These are phyloP conservation scores for Ganoderma lucidum DNA, from an alignment of 1,284 basidiomycete genomes.

Conservation along the genomic window DNA sequence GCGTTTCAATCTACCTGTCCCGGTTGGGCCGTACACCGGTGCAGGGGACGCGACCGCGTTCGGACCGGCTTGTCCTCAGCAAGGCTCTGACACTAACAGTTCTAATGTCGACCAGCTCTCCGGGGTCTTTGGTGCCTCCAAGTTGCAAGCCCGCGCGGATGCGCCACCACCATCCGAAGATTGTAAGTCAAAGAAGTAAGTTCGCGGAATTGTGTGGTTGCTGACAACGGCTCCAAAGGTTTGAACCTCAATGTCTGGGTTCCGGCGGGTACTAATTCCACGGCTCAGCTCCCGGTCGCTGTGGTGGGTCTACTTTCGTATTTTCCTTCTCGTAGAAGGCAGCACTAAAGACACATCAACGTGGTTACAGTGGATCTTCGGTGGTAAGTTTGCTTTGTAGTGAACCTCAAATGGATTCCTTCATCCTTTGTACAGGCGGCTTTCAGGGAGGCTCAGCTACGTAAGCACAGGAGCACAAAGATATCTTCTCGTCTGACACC, in stretches of 20 bases:
- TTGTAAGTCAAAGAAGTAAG: background rate
- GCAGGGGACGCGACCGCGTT: conserved; percentile 38
- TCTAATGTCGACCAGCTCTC: background rate
- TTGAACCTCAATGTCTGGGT: conserved; percentile 23
- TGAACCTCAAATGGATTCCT: background rate
- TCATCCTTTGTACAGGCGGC: conserved; percentile 31
- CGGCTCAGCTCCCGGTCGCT: conserved; percentile 21
- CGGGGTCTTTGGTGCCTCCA: background rate
- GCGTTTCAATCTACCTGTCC: conserved; percentile 46
- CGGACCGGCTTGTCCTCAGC: conserved; percentile 48
- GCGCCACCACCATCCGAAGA: conserved; percentile 4
- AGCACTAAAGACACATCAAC: background rate
- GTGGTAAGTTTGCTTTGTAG: conserved; percentile 47
- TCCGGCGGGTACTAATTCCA: conserved; percentile 20
- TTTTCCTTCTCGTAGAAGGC: background rate
- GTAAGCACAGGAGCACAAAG: background rate
- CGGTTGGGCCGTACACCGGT: conserved; percentile 41
- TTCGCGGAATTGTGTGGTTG: background rate
- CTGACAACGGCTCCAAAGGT: background rate
- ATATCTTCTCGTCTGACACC: background rate
- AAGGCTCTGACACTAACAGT: conserved; percentile 16
- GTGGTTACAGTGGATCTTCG: conserved; percentile 57
- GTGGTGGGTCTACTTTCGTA: background rate
- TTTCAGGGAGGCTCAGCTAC: conserved; percentile 36
- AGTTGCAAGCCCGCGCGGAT: background rate